phyloP scores from a whole-genome alignment of 2,329 filamentous ascomycete genomes.

The Trichophyton mentagrophytes region DNA sequence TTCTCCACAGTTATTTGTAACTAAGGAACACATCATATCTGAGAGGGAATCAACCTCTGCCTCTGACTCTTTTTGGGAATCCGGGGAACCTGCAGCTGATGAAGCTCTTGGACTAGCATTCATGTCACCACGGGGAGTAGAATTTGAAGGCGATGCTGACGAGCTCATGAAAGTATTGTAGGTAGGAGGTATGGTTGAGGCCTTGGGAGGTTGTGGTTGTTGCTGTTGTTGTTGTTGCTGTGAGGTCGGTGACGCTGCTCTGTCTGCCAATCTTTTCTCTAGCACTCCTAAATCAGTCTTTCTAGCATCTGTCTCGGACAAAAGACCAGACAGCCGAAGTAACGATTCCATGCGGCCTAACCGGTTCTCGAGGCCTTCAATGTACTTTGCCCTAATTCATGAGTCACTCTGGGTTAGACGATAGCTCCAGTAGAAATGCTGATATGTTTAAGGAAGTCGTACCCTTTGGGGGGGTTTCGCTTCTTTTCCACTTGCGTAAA shows the following conservation, averaged over 20 bases:
- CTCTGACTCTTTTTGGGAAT: slow-evolving; percentile 42
- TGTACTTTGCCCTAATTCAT: slow-evolving; percentile 71
- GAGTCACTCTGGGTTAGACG: background rate
- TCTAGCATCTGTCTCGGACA: slow-evolving; percentile 73
- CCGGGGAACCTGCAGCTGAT: slow-evolving; percentile 39
- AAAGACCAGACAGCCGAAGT: slow-evolving; percentile 68
- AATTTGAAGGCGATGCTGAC: slow-evolving; percentile 18
- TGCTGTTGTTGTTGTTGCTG: slow-evolving; percentile 4
- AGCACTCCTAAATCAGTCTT: slow-evolving; percentile 77
- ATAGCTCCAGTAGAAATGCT: background rate
- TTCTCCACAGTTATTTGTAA: slow-evolving; percentile 89
- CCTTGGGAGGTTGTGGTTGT: slow-evolving; percentile 4
- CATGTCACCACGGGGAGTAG: slow-evolving; percentile 35
- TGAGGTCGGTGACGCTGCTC: slow-evolving; percentile 16
- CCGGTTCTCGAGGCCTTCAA: slow-evolving; percentile 89
- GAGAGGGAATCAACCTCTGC: slow-evolving; percentile 76
- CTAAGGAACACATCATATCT: slow-evolving; percentile 97
- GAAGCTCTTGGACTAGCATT: slow-evolving; percentile 37
- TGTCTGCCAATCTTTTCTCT: slow-evolving; percentile 59
- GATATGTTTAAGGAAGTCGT: slow-evolving; percentile 22
- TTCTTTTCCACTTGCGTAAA: slow-evolving; percentile 99
- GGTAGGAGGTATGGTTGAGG: slow-evolving; percentile 15
- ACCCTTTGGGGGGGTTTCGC: slow-evolving; percentile 93
- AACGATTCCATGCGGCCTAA: slow-evolving; percentile 92
- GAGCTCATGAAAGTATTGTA: slow-evolving; percentile 13